Base-by-base conservation (phyloP, 495 filamentous ascomycete genomes). In the Annulohypoxylon bovei region DNA sequence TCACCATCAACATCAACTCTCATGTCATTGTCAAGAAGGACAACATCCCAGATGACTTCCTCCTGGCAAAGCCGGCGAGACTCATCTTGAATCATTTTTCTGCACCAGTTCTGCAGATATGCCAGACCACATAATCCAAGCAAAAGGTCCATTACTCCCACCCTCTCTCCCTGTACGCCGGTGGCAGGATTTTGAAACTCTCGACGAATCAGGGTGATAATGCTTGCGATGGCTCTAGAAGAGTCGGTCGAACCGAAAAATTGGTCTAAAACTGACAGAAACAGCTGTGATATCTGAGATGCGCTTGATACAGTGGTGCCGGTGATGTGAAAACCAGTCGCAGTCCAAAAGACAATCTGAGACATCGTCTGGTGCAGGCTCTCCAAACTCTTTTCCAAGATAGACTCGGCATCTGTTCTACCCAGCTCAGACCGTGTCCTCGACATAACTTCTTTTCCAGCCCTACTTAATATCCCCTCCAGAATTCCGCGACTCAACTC, bases 221-320 rank as follows among this genome's bases (percentile, higher is more conserved):
- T 93, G 64, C 91, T 90, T 0, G 90, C 89, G 74, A 93, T 91
- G n/a, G 92, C 92, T 54, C 91, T 84, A 1, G 90, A 93, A 2
- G 90, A 91, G 75, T 94, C 92, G 4, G 92, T 93, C 18, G 87
- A 90, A 12, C 92, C 92, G 30, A 94, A 85, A 60, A 92, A 89
- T 18, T 90, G 87, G 77, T 94, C 91, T 27, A 94, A 80, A 1
- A 88, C 88, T 28, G 87, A 86, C 16, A 93, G 75, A 9, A 92
- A 83, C 16, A 88, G 82, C 74, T 91, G 88, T 0, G 89, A 89
- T 56, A 91, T 79, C 62, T 89, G 87, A 4, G 86, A 87, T 20
- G 85, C 81, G 16, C 87, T 87, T 2, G 84, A 82, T 54, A 93
- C 78, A 7, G 88, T 87, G 1, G 89, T 87, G 6, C 87, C 85